Base-by-base conservation (phyloP, 23 red algal genomes). In the Agarophyton chilense region DNA sequence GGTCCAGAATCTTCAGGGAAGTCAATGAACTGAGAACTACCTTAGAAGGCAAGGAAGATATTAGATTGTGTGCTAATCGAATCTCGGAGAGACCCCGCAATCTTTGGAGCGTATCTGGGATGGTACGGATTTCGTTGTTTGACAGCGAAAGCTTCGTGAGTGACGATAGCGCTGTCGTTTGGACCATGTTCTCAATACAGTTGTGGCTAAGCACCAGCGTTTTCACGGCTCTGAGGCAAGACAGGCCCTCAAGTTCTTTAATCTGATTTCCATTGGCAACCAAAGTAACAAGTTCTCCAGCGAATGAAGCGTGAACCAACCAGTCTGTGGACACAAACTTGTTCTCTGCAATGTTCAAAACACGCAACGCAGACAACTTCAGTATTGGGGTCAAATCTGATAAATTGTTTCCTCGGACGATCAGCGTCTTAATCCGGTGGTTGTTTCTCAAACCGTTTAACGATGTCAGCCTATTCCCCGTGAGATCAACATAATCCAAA, bases 151-250 rank as follows among this genome's bases (percentile, higher is more conserved):
- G 76, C 25, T 90, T 90, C 21, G 42, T 81, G 16, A 90, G 76
- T 28, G 39, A 61, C 2, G 86, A 43, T 35, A 90, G 61, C 10
- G 46, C 49, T 41, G 38, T 70, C 0, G 70, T 41, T 28, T 72
- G 55, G 5, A 34, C 10, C 5, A 90, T 50, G 50, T 90, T 72
- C 72, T 90, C 86, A 35, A 90, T 70, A 25, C 75, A 26, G 56
- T 90, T 90, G 26, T 90, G 41, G 76, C 86, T 90, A 24, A 90
- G 14, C n/a, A 90, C 76, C 31, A 90, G 31, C 34, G 86, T 79
- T 52, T 81, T 52, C 26, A 90, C 42, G 26, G 39, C 17, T 39
- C 42, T 14, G 40, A 90, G 72, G n/a, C 42, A 51, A 35, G 57
- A 24, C 1, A 90, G 24, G 28, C 72, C 86, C 28, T 90, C 86